A percentile compares a stretch with the other conserved stretches of the same genome.
Conservation (phyloP, 2,329 filamentous ascomycete genomes). For the Nothophoma quercina region DNA sequence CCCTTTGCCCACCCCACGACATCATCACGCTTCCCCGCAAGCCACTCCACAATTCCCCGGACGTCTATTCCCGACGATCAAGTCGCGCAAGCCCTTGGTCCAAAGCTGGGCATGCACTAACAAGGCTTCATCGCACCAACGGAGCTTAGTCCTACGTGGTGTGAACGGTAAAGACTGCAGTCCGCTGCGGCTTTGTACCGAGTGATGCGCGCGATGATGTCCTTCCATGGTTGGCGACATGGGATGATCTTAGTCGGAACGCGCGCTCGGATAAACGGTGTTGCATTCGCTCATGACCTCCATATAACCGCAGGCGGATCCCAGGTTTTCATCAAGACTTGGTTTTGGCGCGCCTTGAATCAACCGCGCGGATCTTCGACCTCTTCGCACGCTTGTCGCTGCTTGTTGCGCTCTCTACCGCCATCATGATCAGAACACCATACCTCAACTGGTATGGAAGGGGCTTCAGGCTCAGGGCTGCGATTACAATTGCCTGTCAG, state of each 20-base stretch:
- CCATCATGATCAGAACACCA: conserved; percentile 31
- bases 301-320: conserved; percentile 10
- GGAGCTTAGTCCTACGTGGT: conserved; percentile 1
- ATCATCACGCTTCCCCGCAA: conserved; percentile 4
- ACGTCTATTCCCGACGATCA: conserved; percentile 2
- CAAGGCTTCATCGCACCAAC: conserved; percentile 1
- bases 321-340: not conserved
- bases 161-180: not conserved
- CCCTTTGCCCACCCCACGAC: not conserved
- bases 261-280: not conserved
- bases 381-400: not conserved
- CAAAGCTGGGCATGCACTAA: not conserved
- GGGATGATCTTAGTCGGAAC: conserved; percentile 6
- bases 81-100: not conserved
- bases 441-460: conserved; percentile 38
- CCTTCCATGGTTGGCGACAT: not conserved
- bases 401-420: not conserved
- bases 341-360: not conserved
- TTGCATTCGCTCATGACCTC: not conserved
- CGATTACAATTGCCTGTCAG: conserved; percentile 42
- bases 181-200: not conserved
- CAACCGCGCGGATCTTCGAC: not conserved
- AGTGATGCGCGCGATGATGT: not conserved
- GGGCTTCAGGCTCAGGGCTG: conserved; percentile 36
- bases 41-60: conserved; percentile 8